These are phyloP conservation scores for Begonia loranthoides DNA, from an alignment of 306 rosid species.

Conservation along the genomic window DNA sequence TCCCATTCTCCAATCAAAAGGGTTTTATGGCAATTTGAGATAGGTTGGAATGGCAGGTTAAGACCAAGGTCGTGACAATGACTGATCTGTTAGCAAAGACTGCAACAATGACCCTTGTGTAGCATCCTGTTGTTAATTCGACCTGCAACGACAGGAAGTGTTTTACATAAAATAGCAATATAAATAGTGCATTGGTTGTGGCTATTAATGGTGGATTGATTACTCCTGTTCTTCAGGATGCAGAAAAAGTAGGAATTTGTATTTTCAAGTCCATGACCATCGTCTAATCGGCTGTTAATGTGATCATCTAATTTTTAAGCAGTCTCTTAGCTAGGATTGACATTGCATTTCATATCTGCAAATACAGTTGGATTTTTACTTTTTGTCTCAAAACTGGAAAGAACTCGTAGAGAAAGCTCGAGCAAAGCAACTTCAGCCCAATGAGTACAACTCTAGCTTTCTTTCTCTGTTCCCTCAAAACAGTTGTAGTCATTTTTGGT, in stretches of 20 bases:
- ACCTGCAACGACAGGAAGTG: conserved; percentile 68
- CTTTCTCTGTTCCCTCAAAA: too few species aligned
- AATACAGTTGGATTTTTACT: conserved; percentile 75
- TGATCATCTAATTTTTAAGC: too few species aligned
- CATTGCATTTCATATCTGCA: conserved; percentile 14
- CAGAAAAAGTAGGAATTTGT: conserved; percentile 44
- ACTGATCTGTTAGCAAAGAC: conserved; percentile 84
- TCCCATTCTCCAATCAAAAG: conserved; percentile 53
- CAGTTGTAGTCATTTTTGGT: too few species aligned
- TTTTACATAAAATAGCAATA: conserved; percentile 44
- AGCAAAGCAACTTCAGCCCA: conserved; percentile 83
- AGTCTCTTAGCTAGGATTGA: too few species aligned
- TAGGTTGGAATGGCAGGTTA: too few species aligned
- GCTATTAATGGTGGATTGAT: conserved; percentile 76
- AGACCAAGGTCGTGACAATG: conserved; percentile 86
- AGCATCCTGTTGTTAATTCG: conserved; percentile 74
- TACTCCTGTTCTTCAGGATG: conserved; percentile 86
- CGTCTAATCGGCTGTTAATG: not conserved
- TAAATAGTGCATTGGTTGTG: conserved; percentile 70
- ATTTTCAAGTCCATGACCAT: not conserved
- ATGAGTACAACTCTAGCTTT: conserved; percentile 50
- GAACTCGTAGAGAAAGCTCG: conserved; percentile 78
- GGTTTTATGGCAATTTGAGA: conserved; percentile 7
- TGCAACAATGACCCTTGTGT: conserved; percentile 63
- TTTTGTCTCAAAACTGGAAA: conserved; percentile 83